Evolutionary conservation across 1,284 basidiomycete genomes (phyloP).

Genomic region (Cystobasidium slooffiae): DNA sequence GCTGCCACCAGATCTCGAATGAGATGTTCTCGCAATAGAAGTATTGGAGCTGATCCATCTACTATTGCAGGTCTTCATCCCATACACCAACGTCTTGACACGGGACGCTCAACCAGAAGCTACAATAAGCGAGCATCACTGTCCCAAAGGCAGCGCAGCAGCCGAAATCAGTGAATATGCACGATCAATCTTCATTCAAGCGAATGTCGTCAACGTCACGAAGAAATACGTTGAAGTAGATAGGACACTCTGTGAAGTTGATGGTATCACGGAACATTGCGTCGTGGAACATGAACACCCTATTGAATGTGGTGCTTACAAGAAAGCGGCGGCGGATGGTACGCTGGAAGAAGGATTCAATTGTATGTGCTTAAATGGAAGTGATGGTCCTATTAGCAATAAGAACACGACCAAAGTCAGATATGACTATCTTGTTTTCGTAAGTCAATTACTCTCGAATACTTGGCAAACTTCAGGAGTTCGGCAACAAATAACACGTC

Average conservation of each 20-base stretch:
- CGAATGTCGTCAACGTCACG: slow-evolving; percentile 44
- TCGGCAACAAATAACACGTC: background rate
- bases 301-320: slow-evolving; percentile 44
- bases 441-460: slow-evolving; percentile 24
- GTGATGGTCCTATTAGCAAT: slow-evolving; percentile 47
- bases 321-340: slow-evolving; percentile 43
- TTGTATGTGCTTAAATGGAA: slow-evolving; percentile 43
- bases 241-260: slow-evolving; percentile 47
- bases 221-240: slow-evolving; percentile 51
- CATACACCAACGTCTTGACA: slow-evolving; percentile 46
- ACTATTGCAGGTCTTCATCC: slow-evolving; percentile 48
- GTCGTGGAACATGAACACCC: slow-evolving; percentile 42
- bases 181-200: slow-evolving; percentile 47
- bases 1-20: background rate
- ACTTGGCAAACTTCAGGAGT: background rate
- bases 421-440: slow-evolving; percentile 60
- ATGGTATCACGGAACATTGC: slow-evolving; percentile 44
- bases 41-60: background rate
- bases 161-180: slow-evolving; percentile 5
- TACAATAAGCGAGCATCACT: slow-evolving; percentile 25
- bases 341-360: slow-evolving; percentile 45
- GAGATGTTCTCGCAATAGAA: background rate
- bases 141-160: slow-evolving; percentile 28
- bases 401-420: slow-evolving; percentile 53
- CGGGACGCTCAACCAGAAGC: slow-evolving; percentile 34